phyloP scores from a whole-genome alignment of 257 asterid species.

The Handroanthus guayacan region DNA sequence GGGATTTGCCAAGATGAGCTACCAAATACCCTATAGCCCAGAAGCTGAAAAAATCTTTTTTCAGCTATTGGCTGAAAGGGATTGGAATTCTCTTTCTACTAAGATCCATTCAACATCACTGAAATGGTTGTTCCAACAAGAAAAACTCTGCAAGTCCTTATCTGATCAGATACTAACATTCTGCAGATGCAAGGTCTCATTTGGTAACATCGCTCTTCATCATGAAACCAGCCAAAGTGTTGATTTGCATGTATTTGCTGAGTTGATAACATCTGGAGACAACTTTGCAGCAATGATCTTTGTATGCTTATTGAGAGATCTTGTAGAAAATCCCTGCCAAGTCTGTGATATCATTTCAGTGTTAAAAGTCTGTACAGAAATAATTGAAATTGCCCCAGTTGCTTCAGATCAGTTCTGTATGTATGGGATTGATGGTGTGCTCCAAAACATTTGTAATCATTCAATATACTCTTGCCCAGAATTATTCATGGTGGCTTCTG shows the following conservation, averaged over 20 bases:
- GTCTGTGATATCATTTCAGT: constrained; percentile 67
- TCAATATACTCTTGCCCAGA: constrained; percentile 53
- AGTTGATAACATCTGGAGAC: constrained; percentile 71
- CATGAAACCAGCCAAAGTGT: constrained; percentile 45
- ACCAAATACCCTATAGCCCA: constrained; percentile 86
- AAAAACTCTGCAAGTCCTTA: constrained; percentile 67
- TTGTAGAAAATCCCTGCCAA: constrained; percentile 51
- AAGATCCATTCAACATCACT: constrained; percentile 72
- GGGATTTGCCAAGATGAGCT: constrained; percentile 76
- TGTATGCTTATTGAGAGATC: constrained; percentile 65
- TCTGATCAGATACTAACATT: constrained; percentile 67
- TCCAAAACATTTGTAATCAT: constrained; percentile 53
- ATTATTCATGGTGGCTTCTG: constrained; percentile 52
- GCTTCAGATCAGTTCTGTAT: constrained; percentile 79
- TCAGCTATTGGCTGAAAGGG: constrained; percentile 64
- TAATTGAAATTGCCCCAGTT: constrained; percentile 66
- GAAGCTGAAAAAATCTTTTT: constrained; percentile 86
- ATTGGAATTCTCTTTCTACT: constrained; percentile 77
- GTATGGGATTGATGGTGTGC: constrained; percentile 67
- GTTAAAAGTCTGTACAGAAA: constrained; percentile 51
- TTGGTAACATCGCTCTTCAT: constrained; percentile 41
- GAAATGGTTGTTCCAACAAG: constrained; percentile 96
- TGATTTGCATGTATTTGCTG: constrained; percentile 62
- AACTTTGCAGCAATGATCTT: constrained; percentile 64
- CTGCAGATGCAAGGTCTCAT: constrained; percentile 55